Evolutionary conservation across 768 basidiomycete genomes (phyloP).

Genomic region (Thelephora aurantiotincta): DNA sequence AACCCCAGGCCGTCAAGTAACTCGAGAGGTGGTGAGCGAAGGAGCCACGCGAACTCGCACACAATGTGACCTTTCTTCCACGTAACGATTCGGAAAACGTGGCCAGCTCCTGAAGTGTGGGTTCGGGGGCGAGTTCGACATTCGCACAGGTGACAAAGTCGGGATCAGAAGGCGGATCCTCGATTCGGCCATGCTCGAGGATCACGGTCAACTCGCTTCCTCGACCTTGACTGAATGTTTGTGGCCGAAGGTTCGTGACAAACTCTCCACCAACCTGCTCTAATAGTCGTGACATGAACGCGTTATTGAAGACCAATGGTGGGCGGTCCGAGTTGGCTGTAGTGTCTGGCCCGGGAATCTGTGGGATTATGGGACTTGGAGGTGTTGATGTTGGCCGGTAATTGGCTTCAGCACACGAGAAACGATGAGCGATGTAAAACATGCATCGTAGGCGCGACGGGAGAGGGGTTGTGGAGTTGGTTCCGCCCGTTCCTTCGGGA

Average conservation of each 20-base stretch:
- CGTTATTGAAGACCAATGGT: conserved; percentile 29
- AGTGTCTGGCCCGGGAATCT: not conserved
- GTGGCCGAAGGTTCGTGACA: conserved; percentile 25
- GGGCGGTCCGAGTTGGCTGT: conserved; percentile 13
- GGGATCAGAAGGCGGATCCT: conserved; percentile 22
- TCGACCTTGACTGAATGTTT: conserved; percentile 28
- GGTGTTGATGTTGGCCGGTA: not conserved
- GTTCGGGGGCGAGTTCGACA: conserved; percentile 48
- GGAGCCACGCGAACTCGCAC: conserved; percentile 73
- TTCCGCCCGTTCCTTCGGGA: not conserved
- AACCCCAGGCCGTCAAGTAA: conserved; percentile 88
- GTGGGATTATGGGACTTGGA: not conserved
- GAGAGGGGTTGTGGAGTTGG: conserved; percentile 6
- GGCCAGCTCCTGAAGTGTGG: conserved; percentile 64
- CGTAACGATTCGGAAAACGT: conserved; percentile 71
- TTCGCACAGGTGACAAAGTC: conserved; percentile 30
- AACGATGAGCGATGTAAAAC: conserved; percentile 44
- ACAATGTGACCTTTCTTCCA: conserved; percentile 72
- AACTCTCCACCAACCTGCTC: conserved; percentile 39
- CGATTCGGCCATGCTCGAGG: conserved; percentile 37
- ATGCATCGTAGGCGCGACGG: conserved; percentile 31
- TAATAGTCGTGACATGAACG: conserved; percentile 47
- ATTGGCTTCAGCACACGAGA: conserved; percentile 13
- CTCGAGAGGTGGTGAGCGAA: conserved; percentile 91
- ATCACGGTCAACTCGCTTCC: conserved; percentile 54